Conservation (phyloP, 2,329 filamentous ascomycete genomes). For the Periconia macrospinosa region DNA sequence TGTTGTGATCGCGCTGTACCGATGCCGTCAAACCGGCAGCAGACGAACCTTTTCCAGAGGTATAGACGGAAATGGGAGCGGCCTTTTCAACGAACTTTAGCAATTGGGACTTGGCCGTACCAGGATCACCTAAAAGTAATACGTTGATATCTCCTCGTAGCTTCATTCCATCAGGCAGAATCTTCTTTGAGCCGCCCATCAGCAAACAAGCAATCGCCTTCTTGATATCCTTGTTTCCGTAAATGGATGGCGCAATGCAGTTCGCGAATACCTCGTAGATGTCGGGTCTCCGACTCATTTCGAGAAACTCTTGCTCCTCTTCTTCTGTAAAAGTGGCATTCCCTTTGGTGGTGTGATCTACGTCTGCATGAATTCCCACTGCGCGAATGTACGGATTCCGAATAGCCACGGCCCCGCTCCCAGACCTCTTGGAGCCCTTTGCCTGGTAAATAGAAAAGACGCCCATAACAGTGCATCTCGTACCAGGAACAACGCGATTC, state of each 20-base stretch:
- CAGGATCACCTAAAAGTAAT: slow-evolving; percentile 90
- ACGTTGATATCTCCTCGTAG: slow-evolving; percentile 98
- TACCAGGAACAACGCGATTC: slow-evolving; percentile 93
- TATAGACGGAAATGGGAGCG: slow-evolving; percentile 96
- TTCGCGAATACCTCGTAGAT: slow-evolving; percentile 89
- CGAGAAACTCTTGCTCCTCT: slow-evolving; percentile 93
- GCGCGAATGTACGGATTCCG: slow-evolving; percentile 92
- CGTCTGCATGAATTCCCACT: slow-evolving; percentile 86
- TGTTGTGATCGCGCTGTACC: slow-evolving; percentile 88
- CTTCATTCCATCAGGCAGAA: slow-evolving; percentile 95
- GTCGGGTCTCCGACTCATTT: slow-evolving; percentile 86
- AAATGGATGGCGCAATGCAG: slow-evolving; percentile 96
- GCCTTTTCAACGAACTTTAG: slow-evolving; percentile 97
- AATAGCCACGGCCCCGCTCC: slow-evolving; percentile 84
- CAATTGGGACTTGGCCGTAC: slow-evolving; percentile 96
- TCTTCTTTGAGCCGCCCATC: slow-evolving; percentile 95
- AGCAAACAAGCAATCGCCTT: slow-evolving; percentile 94
- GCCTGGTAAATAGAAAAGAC: slow-evolving; percentile 98
- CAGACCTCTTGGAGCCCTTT: slow-evolving; percentile 78
- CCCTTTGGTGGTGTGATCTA: slow-evolving; percentile 87
- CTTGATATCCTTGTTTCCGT: slow-evolving; percentile 94
- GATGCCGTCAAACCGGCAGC: slow-evolving; percentile 97
- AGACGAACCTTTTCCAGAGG: slow-evolving; percentile 95
- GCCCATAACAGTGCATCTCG: slow-evolving; percentile 91
- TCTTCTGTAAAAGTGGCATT: slow-evolving; percentile 85